Base-by-base conservation (phyloP, 805 yeast genomes). In the Candida methanosorbosa region DNA sequence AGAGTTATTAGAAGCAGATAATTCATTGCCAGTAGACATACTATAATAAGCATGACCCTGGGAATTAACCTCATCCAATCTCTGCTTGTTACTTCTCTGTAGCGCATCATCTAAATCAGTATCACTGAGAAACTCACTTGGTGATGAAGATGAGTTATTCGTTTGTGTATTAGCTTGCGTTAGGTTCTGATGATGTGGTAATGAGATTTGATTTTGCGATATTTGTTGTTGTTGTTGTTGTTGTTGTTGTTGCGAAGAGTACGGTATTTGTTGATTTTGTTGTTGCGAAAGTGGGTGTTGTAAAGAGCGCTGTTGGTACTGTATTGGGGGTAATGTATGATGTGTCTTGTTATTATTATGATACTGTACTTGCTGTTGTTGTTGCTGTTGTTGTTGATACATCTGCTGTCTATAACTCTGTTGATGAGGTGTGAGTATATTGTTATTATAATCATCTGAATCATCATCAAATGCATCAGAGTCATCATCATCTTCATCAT, bases 71-170 rank as follows among this genome's bases (percentile, higher is more conserved):
- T n/a, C n/a, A n/a, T n/a, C n/a, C n/a, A n/a, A n/a, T n/a, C n/a
- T n/a, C n/a, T n/a, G n/a, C n/a, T 29, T 29, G 16, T 19, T 19
- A 6, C 20, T 19, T 18, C 14, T 14, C 9, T 46, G 45, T 34
- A 57, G 42, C 0, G 70, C 74, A 31, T 64, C 62, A 12, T 65
- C 73, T 23, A 70, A 45, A 43, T 70, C 77, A 3, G 65, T 57
- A 41, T 73, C 79, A 12, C 76, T 69, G 63, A 69, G 58, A 41
- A 71, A 70, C 28, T 71, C 79, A 38, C 72, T 63, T 4, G 74
- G 72, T 3, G 77, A 70, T 7, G 78, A 69, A 3, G 67, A 52
- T 8, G 29, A 15, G 33, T 29, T 15, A 18, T 33, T 13, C 41
- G n/a, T n/a, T n/a, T n/a, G n/a, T n/a, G n/a, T n/a, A n/a, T n/a